phyloP scores from a whole-genome alignment of 495 filamentous ascomycete genomes.

The Sabuloglossum arenarium region DNA sequence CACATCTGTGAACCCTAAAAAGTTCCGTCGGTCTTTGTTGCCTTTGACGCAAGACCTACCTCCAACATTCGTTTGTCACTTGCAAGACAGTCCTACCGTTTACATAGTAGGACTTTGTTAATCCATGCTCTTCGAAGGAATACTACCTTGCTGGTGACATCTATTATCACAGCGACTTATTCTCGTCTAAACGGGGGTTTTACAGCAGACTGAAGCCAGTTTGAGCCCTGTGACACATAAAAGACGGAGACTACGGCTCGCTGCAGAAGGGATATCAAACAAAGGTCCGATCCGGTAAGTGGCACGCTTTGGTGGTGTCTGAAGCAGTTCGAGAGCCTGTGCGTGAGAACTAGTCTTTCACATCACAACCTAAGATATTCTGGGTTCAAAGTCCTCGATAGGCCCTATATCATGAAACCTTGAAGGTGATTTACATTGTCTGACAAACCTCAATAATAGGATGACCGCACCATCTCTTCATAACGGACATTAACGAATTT shows the following conservation, averaged over 20 bases:
- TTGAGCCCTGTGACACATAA: not conserved
- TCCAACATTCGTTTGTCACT: not conserved
- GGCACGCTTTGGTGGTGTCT: not conserved
- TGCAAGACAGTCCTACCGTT: not conserved
- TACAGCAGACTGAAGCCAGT: not conserved
- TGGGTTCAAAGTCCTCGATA: not conserved
- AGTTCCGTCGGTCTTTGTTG: not conserved
- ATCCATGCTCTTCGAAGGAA: not conserved
- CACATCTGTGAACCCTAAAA: not conserved
- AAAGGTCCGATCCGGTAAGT: constrained; percentile 1
- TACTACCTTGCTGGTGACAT: not conserved
- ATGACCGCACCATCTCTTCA: not conserved
- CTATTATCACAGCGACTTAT: not conserved
- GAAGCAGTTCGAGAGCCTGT: not conserved
- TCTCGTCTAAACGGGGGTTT: not conserved
- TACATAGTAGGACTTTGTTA: not conserved
- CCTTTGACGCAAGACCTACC: not conserved
- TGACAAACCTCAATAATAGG: not conserved
- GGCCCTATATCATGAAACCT: not conserved
- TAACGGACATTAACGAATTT: constrained; percentile 1
- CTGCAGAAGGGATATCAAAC: constrained; percentile 1
- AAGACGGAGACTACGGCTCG: not conserved
- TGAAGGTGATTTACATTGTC: not conserved
- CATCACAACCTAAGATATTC: not conserved
- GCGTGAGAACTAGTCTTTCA: not conserved